phyloP scores from a whole-genome alignment of 2,329 filamentous ascomycete species.

The Monosporascus sp. region DNA sequence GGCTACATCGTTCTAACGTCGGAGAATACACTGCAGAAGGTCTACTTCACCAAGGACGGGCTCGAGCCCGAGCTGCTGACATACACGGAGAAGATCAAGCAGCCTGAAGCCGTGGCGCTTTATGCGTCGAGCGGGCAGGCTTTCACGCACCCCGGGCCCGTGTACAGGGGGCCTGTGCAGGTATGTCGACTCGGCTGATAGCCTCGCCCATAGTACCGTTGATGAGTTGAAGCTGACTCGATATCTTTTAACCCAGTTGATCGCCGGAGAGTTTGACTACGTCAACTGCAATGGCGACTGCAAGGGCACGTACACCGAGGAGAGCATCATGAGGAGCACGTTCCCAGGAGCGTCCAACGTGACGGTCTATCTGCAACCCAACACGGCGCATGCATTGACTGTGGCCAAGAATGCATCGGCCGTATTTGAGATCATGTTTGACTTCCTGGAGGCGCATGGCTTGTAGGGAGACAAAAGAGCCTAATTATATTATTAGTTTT shows the following conservation, averaged over 20 bases:
- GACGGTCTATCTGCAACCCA: slow-evolving; percentile 2
- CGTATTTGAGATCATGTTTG: slow-evolving; percentile 4
- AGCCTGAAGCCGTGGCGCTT: slow-evolving; percentile 27
- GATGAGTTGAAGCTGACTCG: slow-evolving; percentile 2
- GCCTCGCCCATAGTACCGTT: not conserved
- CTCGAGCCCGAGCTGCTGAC: slow-evolving; percentile 25
- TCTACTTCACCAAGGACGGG: slow-evolving; percentile 25
- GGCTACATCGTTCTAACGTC: slow-evolving; percentile 18
- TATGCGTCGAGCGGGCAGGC: slow-evolving; percentile 18
- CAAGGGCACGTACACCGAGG: slow-evolving; percentile 13
- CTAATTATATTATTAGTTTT: too few relatives aligned
- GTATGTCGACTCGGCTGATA: not conserved
- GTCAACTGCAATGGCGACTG: slow-evolving; percentile 32
- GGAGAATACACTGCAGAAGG: slow-evolving; percentile 26
- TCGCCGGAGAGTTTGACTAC: slow-evolving; percentile 28
- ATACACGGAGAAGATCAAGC: slow-evolving; percentile 26
- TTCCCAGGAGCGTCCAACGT: slow-evolving; percentile 1
- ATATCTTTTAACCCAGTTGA: slow-evolving; percentile 11
- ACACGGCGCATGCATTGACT: slow-evolving; percentile 3
- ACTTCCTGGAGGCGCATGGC: not conserved
- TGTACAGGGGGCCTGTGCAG: slow-evolving; percentile 27
- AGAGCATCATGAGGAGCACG: not conserved
- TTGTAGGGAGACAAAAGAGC: not conserved
- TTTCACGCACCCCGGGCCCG: slow-evolving; percentile 16
- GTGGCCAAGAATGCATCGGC: slow-evolving; percentile 3